phyloP scores from a whole-genome alignment of 2,329 filamentous ascomycete genomes.

The Bretziella fagacearum region DNA sequence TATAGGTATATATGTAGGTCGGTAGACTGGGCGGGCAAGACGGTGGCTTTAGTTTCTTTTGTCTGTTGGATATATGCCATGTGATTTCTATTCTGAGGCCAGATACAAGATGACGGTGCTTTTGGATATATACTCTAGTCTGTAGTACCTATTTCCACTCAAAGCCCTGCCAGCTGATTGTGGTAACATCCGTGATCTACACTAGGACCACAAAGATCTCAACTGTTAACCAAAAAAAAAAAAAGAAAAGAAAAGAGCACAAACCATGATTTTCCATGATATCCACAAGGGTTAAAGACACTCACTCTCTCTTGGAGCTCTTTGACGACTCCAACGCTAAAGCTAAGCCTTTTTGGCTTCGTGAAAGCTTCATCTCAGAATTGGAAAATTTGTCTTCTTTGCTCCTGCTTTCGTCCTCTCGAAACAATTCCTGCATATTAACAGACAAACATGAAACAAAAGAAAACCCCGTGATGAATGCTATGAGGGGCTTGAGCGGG shows the following conservation, averaged over 20 bases:
- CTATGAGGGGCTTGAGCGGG: background rate
- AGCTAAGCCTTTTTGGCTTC: background rate
- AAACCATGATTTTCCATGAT: background rate
- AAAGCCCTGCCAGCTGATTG: too few species aligned
- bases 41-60: too few species aligned
- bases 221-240: background rate
- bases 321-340: background rate
- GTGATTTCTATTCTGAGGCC: background rate
- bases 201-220: too few species aligned
- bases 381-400: background rate
- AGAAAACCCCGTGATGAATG: background rate
- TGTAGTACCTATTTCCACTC: too few species aligned
- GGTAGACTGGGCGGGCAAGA: too few species aligned
- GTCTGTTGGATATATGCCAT: too few species aligned
- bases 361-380: background rate
- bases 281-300: background rate
- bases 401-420: background rate
- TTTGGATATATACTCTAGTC: too few species aligned
- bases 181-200: background rate
- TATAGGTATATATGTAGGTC: too few species aligned
- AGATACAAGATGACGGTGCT: too few species aligned
- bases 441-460: background rate
- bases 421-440: background rate
- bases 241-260: background rate
- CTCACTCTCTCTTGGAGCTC: background rate